Conservation (phyloP, 2,329 filamentous ascomycete genomes). For the Cercospora beticola region DNA sequence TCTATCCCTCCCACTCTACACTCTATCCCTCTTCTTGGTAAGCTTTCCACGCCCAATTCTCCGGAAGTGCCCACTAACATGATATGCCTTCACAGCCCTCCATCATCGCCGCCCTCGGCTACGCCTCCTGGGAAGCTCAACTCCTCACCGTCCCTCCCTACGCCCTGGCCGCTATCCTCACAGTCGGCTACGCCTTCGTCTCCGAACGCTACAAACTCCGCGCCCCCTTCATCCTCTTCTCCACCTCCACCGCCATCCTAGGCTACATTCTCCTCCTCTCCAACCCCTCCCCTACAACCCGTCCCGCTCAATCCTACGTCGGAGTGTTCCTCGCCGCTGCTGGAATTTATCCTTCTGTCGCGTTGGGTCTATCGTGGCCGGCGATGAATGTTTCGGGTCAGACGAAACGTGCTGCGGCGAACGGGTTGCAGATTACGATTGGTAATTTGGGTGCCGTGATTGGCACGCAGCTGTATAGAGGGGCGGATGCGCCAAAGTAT, state of each 20-base stretch:
- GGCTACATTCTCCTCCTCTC: slow-evolving; percentile 43
- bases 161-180: slow-evolving; percentile 53
- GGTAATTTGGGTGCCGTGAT: slow-evolving; percentile 68
- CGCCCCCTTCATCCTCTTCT: slow-evolving; percentile 63
- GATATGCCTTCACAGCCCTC: slow-evolving; percentile 44
- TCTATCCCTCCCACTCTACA: slow-evolving; percentile 60
- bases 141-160: slow-evolving; percentile 42
- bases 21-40: slow-evolving; percentile 49
- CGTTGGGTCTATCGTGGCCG: slow-evolving; percentile 66
- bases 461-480: slow-evolving; percentile 68
- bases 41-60: slow-evolving; percentile 35
- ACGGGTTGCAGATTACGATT: slow-evolving; percentile 70
- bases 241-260: slow-evolving; percentile 38
- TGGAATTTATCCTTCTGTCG: slow-evolving; percentile 66
- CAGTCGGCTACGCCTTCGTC: slow-evolving; percentile 57
- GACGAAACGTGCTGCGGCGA: slow-evolving; percentile 67
- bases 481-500: slow-evolving; percentile 60
- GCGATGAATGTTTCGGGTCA: slow-evolving; percentile 68
- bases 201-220: slow-evolving; percentile 60
- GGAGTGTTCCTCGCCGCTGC: slow-evolving; percentile 47
- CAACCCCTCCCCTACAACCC: slow-evolving; percentile 41
- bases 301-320: slow-evolving; percentile 42
- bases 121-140: slow-evolving; percentile 37
- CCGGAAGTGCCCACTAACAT: slow-evolving; percentile 25
- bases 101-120: slow-evolving; percentile 62